Conservation (phyloP, 208 protist genomes). For the Leishmania mexicana region DNA sequence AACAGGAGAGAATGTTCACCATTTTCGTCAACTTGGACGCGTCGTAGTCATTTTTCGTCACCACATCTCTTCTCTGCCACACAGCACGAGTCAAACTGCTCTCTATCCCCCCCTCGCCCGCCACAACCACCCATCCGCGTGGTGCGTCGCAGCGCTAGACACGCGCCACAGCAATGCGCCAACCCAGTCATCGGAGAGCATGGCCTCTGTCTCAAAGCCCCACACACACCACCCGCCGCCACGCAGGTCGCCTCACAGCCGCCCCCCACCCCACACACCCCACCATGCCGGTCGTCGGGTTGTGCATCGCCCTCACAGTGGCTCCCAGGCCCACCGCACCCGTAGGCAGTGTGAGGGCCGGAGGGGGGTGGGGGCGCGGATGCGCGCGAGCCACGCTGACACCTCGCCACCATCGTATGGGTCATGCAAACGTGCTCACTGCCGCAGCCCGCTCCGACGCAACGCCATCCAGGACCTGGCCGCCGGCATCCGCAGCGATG, state of each 20-base stretch:
- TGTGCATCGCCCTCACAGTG: background rate
- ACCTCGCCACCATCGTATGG: background rate
- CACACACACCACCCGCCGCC: background rate
- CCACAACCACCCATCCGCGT: background rate
- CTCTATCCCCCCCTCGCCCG: background rate
- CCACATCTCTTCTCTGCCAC: background rate
- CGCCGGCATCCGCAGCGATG: background rate
- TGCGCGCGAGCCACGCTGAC: background rate
- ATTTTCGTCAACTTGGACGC: background rate
- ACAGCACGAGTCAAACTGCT: background rate
- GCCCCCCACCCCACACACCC: background rate
- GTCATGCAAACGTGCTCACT: background rate
- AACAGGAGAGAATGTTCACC: background rate
- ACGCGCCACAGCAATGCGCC: background rate
- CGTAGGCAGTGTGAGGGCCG: background rate
- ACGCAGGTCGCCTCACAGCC: background rate
- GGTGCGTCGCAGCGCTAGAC: background rate
- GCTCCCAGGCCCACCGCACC: background rate
- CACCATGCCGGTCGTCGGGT: background rate
- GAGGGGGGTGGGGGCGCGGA: background rate
- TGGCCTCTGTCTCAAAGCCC: background rate
- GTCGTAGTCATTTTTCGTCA: background rate
- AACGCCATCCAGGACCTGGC: background rate
- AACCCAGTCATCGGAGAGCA: background rate
- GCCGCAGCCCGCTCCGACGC: background rate